A percentile compares a stretch with the other conserved stretches of the same genome.
Conservation (phyloP, 202 grass and related monocot species). For the Thinopyrum obtusiflorum region DNA sequence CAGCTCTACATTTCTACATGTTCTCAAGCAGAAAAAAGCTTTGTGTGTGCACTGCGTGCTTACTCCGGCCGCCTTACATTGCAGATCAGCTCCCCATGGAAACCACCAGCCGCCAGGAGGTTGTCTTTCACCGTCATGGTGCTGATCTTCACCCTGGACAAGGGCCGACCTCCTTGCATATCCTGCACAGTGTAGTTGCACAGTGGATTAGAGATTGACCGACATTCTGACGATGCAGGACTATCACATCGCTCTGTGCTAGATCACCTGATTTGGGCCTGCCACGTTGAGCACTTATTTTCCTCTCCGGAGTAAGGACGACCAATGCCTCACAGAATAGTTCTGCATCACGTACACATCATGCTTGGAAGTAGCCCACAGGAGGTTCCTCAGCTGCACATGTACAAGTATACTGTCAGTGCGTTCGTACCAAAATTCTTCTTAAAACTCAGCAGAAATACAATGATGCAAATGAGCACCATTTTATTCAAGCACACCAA, state of each 20-base stretch:
- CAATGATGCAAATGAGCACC: background rate
- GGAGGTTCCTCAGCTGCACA: too few species aligned
- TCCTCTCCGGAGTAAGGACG: too few species aligned
- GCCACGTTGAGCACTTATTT: too few species aligned
- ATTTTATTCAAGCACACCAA: background rate
- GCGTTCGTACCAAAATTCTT: background rate
- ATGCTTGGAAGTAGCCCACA: too few species aligned
- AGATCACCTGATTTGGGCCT: too few species aligned
- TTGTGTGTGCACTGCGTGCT: background rate
- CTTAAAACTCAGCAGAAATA: background rate
- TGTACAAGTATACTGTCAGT: background rate
- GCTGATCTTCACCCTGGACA: constrained; percentile 73
- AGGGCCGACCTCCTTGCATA: constrained; percentile 14
- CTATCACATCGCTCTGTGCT: too few species aligned
- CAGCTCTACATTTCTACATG: too few species aligned
- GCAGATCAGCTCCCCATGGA: constrained; percentile 84
- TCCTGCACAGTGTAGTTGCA: background rate
- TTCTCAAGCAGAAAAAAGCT: too few species aligned
- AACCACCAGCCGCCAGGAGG: constrained; percentile 71
- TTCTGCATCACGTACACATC: too few species aligned
- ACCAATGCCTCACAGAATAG: too few species aligned
- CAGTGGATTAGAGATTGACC: background rate
- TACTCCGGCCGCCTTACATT: constrained; percentile 41
- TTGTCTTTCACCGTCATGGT: constrained; percentile 66
- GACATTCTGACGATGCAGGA: too few species aligned